Evolutionary conservation across 1,139 yeast genomes (phyloP), one percentile per base, ranked within the genome.

Genomic region (Wickerhamiella infanticola): DNA sequence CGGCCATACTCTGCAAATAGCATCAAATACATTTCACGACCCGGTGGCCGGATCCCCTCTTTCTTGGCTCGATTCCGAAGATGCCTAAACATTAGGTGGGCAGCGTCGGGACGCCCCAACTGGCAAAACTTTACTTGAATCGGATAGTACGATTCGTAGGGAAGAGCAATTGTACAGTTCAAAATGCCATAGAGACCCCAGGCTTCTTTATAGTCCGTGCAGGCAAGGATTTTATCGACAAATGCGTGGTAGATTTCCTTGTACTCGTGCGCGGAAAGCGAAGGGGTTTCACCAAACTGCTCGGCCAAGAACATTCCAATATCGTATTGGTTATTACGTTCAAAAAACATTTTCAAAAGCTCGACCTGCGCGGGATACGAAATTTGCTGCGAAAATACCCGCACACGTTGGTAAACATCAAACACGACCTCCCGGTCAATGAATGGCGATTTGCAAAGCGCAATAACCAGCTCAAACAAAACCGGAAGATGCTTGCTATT

Each of bases 171-270:
- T 49, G 74, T 72, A 53, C 72, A 68, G 55, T 76, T 75, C 42
- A 81, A 58, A 47, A 73, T 74, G 1, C 77, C 77, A 53, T 78
- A 82, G 7, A 81, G 62, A 3, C 69, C 71, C 85, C 86, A 79
- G 39, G 79, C 77, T 4, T 74, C 67, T 46, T 74, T 76, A 11
- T 65, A 61, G 47, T 67, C 64, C 3, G 63, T 60, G 47, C 67
- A 50, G 3, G 53, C 59, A 31, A 72, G 58, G 1, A 75, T 70
- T 56, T 72, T 77, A 4, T 66, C 61, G 54, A 70, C 72, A 40
- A 80, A 59, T 0, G 62, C 58, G 13, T 70, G 62, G 56, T 67
- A 73, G 1, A 72, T 53, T 31, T 59, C 61, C 4, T 63, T 62
- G 47, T 67, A 65, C 38, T 58, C 53, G 9, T 55, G 57, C 46